Evolutionary conservation across 441 rosid species (phyloP), one percentile per base, ranked within the genome.

Genomic region (Theobroma grandiflorum): DNA sequence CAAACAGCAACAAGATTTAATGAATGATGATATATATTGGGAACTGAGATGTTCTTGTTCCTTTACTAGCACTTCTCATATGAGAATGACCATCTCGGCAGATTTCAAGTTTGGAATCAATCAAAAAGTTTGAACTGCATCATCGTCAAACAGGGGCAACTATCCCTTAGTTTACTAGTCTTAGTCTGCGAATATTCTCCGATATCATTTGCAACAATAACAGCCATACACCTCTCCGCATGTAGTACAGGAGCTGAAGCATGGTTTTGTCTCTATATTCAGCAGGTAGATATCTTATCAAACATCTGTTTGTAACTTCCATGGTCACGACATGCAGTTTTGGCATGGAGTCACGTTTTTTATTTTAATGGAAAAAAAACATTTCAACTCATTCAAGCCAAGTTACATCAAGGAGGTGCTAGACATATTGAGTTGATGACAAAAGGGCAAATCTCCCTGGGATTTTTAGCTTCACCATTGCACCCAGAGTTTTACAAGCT

Each of bases 241-340:
- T 50, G 61, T 52, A 57, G 4, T 8, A n/a, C 4, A 57, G 20
- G 8, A 57, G 8, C 20, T 2, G 62, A 20, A 20, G 4, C 12
- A 2, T n/a, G 31, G 8, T 57, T 53, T 53, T n/a, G 62, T 7
- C 40, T 2, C 59, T 14, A 47, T 71, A 8, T 49, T 31, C 58
- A 71, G 49, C 72, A 68, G 52, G 22, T 45, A 15, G 52, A 45
- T 45, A 15, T n/a, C 72, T 68, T 45, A 22, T 68, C 53, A 45
- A 72, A 52, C 45, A 37, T 35, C 75, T 35, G 45, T 72, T 72
- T 35, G 42, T 18, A 16, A 72, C 62, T 52, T 40, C 2, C 8
- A 52, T 72, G 45, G 62, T 16, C 45, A 72, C 43, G 62, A 52
- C 31, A 45, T 72, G 62, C 75, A 18, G 45, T 33, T 52, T 26